Evolutionary conservation across 306 rosid species (phyloP).

Genomic region (Chamaecrista fasciculata): DNA sequence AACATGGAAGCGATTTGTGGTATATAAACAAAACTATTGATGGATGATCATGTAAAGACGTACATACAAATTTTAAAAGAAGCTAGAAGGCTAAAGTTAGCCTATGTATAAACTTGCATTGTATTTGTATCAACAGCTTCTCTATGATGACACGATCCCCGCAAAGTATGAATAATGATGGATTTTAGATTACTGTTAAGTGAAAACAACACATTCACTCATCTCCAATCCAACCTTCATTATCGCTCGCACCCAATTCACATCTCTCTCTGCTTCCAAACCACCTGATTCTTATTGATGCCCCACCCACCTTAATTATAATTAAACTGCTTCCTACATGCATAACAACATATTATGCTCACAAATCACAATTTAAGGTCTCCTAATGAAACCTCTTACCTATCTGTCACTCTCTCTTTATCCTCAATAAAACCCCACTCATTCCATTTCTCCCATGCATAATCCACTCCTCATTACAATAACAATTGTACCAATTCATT

Average conservation of each 20-base stretch:
- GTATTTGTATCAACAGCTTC: no score
- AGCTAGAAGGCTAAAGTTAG: no score
- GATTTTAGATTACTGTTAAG: neutral
- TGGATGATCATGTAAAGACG: no score
- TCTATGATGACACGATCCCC: no score
- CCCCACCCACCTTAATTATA: no score
- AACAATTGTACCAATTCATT: neutral
- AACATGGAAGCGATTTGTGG: no score
- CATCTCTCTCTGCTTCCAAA: neutral
- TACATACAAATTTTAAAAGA: no score
- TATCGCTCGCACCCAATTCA: neutral
- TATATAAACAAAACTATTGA: no score
- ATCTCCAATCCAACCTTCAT: neutral
- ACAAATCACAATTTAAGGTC: constrained; percentile 16
- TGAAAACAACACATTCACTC: neutral
- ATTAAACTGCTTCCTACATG: constrained; percentile 2
- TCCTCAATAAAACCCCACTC: constrained; percentile 28
- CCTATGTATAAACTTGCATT: no score
- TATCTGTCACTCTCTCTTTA: constrained; percentile 25
- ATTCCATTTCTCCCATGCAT: constrained; percentile 21
- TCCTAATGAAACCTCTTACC: constrained; percentile 23
- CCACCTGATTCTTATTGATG: neutral
- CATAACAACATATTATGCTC: neutral
- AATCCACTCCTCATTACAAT: constrained; percentile 21
- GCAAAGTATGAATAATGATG: no score